Conservation (phyloP, 257 asterid genomes). For the Cinchona pubescens region DNA sequence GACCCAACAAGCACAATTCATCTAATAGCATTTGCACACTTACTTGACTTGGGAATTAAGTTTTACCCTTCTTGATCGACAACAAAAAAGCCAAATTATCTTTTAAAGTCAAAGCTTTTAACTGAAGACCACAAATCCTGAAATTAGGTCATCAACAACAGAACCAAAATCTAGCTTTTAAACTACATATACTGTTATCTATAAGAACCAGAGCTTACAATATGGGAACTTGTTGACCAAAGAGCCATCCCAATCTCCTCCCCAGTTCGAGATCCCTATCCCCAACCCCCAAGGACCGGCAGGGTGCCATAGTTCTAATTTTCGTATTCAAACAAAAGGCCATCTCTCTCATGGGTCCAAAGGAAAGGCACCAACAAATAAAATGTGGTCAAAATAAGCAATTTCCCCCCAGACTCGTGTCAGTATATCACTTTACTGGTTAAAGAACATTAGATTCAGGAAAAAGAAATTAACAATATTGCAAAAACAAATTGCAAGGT, state of each 20-base stretch:
- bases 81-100: not conserved
- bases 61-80: not conserved
- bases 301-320: too few species aligned
- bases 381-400: not conserved
- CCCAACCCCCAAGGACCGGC: too few species aligned
- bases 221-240: too few species aligned
- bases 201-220: not conserved
- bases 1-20: not conserved
- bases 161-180: not conserved
- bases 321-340: too few species aligned
- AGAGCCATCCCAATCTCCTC: too few species aligned
- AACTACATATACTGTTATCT: not conserved
- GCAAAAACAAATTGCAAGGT: not conserved
- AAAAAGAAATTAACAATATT: not conserved
- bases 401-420: not conserved
- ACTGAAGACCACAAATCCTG: not conserved
- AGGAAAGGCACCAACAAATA: too few species aligned
- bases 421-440: not conserved
- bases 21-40: not conserved
- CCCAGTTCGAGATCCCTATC: too few species aligned
- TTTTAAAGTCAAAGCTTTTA: not conserved
- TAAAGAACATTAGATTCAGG: not conserved
- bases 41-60: not conserved
- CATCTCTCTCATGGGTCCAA: too few species aligned
- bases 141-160: not conserved